Conservation (phyloP, 169 alveolate species). For the Nephromyces sp. region DNA sequence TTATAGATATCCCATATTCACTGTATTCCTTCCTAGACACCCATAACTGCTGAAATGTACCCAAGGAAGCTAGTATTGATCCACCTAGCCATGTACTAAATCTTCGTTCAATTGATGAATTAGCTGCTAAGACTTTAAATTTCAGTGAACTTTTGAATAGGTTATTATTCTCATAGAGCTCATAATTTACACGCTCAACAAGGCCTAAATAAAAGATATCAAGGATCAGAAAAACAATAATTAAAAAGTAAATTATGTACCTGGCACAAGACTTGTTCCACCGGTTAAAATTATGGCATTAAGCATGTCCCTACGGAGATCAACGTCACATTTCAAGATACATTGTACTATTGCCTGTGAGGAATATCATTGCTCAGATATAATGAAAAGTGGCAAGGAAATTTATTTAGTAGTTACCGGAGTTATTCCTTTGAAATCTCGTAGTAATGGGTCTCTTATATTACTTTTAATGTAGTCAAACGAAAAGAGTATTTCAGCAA, state of each 20-base stretch:
- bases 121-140: conserved; percentile 62
- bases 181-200: not conserved
- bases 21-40: conserved; percentile 91
- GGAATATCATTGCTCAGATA: not conserved
- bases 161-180: not conserved
- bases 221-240: not conserved
- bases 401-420: not conserved
- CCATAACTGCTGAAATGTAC: conserved; percentile 93
- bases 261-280: conserved; percentile 81
- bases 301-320: conserved; percentile 82
- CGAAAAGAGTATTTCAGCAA: conserved; percentile 15
- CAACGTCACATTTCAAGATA: conserved; percentile 65
- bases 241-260: conserved; percentile 39
- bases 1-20: conserved; percentile 42
- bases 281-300: conserved; percentile 84
- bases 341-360: conserved; percentile 15
- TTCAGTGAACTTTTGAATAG: conserved; percentile 40
- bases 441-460: not conserved
- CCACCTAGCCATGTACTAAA: conserved; percentile 97
- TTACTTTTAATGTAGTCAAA: not conserved
- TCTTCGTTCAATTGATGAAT: conserved; percentile 66
- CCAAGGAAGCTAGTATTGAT: conserved; percentile 82
- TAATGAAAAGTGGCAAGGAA: not conserved
- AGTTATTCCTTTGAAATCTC: not conserved
- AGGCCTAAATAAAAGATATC: not conserved